phyloP scores from a whole-genome alignment of 805 yeast species.

The Teunomyces gatunensis region DNA sequence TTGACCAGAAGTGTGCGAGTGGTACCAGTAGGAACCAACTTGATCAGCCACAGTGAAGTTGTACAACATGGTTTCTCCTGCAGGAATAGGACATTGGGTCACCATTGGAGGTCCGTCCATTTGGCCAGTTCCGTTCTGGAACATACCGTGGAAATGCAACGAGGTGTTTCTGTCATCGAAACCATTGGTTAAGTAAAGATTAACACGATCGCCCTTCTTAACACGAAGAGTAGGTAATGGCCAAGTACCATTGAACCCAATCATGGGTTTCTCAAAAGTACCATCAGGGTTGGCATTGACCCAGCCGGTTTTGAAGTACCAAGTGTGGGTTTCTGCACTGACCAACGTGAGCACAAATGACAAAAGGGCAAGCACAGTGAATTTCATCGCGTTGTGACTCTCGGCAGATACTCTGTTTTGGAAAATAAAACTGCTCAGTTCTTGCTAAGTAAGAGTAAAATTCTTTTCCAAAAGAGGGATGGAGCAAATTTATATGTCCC shows the following conservation, averaged over 20 bases:
- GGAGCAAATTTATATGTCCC: slow-evolving; percentile 3
- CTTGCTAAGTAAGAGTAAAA: slow-evolving; percentile 1
- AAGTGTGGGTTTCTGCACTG: slow-evolving; percentile 53
- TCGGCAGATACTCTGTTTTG: neutral
- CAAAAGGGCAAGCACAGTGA: slow-evolving; percentile 1
- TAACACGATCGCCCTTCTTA: slow-evolving; percentile 74
- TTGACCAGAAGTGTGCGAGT: slow-evolving; percentile 87
- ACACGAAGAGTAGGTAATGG: slow-evolving; percentile 88
- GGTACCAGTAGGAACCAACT: slow-evolving; percentile 95
- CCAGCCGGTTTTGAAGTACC: slow-evolving; percentile 66
- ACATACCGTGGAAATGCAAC: slow-evolving; percentile 92
- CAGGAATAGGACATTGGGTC: slow-evolving; percentile 90
- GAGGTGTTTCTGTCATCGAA: slow-evolving; percentile 67
- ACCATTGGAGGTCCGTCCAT: slow-evolving; percentile 93
- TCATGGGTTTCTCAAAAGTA: slow-evolving; percentile 48
- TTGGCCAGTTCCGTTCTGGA: slow-evolving; percentile 67
- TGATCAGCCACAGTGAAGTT: slow-evolving; percentile 85
- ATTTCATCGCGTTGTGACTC: neutral
- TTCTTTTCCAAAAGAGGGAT: neutral
- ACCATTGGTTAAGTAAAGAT: slow-evolving; percentile 73
- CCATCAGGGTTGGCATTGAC: slow-evolving; percentile 72
- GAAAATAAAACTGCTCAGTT: slow-evolving; percentile 2
- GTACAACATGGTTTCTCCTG: slow-evolving; percentile 70
- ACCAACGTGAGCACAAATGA: slow-evolving; percentile 5
- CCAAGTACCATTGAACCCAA: slow-evolving; percentile 69